These are phyloP conservation scores for Cladophialophora psammophila DNA, from an alignment of 2,329 filamentous ascomycete genomes.

Conservation along the genomic window DNA sequence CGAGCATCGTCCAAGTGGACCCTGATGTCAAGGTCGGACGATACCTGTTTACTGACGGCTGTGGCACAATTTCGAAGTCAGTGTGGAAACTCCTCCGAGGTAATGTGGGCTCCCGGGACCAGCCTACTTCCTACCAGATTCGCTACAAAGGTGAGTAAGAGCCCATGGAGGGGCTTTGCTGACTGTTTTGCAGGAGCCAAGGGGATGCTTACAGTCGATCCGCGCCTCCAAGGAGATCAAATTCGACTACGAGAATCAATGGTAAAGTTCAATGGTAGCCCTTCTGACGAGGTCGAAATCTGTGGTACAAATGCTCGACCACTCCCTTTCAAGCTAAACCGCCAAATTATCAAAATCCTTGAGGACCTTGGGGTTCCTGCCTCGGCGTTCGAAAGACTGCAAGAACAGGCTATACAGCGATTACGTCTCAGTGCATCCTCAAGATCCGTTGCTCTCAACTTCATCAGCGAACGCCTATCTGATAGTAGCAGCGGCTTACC, in stretches of 20 bases:
- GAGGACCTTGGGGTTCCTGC: conserved; percentile 74
- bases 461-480: conserved; percentile 69
- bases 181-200: conserved; percentile 64
- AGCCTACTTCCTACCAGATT: conserved; percentile 76
- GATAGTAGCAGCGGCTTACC: conserved; percentile 67
- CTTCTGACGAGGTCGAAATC: conserved; percentile 69
- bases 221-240: conserved; percentile 62
- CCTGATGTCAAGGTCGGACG: conserved; percentile 49
- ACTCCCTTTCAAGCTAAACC: conserved; percentile 75
- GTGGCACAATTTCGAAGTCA: conserved; percentile 72
- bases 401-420: conserved; percentile 66
- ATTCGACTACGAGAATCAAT: conserved; percentile 76
- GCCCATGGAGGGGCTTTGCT: neutral
- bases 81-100: conserved; percentile 61
- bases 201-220: conserved; percentile 78
- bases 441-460: conserved; percentile 68
- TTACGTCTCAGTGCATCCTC: conserved; percentile 67
- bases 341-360: conserved; percentile 83
- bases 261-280: conserved; percentile 74
- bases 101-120: conserved; percentile 50
- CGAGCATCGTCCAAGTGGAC: conserved; percentile 37
- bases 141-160: conserved; percentile 65
- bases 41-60: conserved; percentile 78
- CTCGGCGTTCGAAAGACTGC: conserved; percentile 69
- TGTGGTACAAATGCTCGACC: conserved; percentile 73